Evolutionary conservation across 2,329 filamentous ascomycete species (phyloP), one percentile per base, ranked within the genome.

Genomic region (Ilyonectria sp.): DNA sequence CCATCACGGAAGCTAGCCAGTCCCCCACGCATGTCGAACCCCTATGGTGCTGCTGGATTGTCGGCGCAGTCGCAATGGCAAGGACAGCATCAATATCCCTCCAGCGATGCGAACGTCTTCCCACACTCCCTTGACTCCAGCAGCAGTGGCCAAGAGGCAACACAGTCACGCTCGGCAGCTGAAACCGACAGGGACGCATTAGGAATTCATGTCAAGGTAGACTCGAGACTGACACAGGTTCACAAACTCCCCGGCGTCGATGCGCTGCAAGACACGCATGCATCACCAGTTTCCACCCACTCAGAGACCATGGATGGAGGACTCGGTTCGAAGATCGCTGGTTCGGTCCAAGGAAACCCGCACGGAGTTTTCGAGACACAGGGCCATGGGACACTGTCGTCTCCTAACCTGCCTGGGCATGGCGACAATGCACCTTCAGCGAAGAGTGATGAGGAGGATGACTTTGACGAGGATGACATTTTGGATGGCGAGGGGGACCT

Each of bases 131-230:
- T 84, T 72, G 82, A 82, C 60, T 81, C 85, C 77, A 81, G 80
- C 40, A 75, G 77, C 64, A 80, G 80, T 70, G 58, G 33, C 31
- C 53, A 67, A 23, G 64, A 65, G n/a, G 31, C 58, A 56, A 49
- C 68, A 29, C 70, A 72, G 29, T 40, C 67, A 56, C 72, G 63
- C 56, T 81, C 81, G 49, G 79, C 79, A 40, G 76, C 79, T 65
- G 79, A 77, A 65, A 77, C 76, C 54, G 76, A 79, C 40, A 79
- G 76, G 55, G 80, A 78, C 76, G 83, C 86, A 33, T 85, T 94
- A 53, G 89, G 90, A 33, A 84, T 94, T 71, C 93, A 92, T 67
- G 89, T 91, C 7, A 89, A 91, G 74, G 86, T 91, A 87, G 74
- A 79, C 72, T 60, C 75, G 37, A 75, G 65, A 59, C 80, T 82